These are phyloP conservation scores for Halteria grandinella DNA, from an alignment of 73 alveolate genomes.

Conservation along the genomic window DNA sequence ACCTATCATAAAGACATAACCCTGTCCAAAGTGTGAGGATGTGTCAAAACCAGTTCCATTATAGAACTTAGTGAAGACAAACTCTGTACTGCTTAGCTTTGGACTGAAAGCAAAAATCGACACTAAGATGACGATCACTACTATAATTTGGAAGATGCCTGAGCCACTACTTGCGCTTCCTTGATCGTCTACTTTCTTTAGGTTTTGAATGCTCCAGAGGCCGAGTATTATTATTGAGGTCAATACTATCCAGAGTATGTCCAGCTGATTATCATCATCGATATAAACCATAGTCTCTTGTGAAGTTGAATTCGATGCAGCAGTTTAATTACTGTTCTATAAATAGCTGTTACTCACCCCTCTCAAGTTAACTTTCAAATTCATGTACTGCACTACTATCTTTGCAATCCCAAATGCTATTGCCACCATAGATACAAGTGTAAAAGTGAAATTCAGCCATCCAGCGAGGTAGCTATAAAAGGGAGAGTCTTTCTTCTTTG, in stretches of 20 bases:
- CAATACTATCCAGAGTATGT: no score
- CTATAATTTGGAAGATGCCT: conserved; percentile 14
- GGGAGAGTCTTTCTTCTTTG: conserved; percentile 15
- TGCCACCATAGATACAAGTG: not conserved
- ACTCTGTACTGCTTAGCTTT: conserved; percentile 6
- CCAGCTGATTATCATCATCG: no score
- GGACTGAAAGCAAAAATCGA: not conserved
- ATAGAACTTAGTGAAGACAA: conserved; percentile 22
- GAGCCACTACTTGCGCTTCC: conserved; percentile 23
- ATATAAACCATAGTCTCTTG: no score
- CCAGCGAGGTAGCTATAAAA: conserved; percentile 22
- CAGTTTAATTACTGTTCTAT: not conserved
- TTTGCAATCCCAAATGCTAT: conserved; percentile 26
- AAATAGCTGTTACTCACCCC: not conserved
- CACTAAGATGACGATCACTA: not conserved
- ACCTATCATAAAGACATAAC: conserved; percentile 9
- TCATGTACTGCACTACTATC: conserved; percentile 1
- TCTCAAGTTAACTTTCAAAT: not conserved
- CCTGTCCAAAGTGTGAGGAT: no score
- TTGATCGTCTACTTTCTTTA: conserved; percentile 5
- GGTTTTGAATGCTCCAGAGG: conserved; percentile 1
- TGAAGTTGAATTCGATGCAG: not conserved
- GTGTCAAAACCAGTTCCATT: conserved; percentile 26
- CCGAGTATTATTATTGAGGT: no score
- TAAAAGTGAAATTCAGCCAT: conserved; percentile 36